phyloP scores from a whole-genome alignment of 768 basidiomycete species.

The Galerina sulciceps region DNA sequence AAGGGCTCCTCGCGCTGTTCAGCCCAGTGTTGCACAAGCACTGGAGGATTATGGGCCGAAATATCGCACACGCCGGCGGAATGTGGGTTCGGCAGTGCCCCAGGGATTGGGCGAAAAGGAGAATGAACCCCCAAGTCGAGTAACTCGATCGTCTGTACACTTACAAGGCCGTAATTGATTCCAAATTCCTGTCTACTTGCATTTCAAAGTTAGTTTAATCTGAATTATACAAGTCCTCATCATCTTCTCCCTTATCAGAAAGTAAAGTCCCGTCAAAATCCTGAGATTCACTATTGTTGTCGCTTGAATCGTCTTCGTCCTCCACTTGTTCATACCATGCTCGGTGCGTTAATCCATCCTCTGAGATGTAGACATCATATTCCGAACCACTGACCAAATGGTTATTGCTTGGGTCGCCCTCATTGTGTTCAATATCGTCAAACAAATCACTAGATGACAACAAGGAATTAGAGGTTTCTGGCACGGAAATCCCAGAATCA shows the following conservation, averaged over 20 bases:
- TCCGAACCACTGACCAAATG: slow-evolving; percentile 3
- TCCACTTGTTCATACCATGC: not conserved
- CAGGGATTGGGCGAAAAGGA: not conserved
- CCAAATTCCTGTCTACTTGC: too few species aligned
- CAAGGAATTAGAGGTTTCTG: not conserved
- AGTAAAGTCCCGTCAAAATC: not conserved
- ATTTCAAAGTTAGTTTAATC: not conserved
- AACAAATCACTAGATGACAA: not conserved
- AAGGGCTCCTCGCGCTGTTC: not conserved
- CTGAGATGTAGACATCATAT: not conserved
- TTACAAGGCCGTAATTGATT: not conserved
- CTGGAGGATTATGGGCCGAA: not conserved
- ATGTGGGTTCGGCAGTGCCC: not conserved
- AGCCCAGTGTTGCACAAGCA: not conserved
- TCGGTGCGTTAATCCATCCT: not conserved
- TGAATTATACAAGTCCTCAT: not conserved
- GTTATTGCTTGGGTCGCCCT: not conserved
- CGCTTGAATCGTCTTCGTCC: not conserved
- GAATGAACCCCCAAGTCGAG: not conserved
- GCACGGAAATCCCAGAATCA: not conserved
- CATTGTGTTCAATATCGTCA: not conserved
- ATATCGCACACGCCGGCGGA: not conserved
- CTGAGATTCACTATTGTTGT: not conserved
- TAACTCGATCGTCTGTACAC: not conserved
- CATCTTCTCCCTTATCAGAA: not conserved